Conservation (phyloP, 2,329 filamentous ascomycete species). For the Ophiostoma angusticollis region DNA sequence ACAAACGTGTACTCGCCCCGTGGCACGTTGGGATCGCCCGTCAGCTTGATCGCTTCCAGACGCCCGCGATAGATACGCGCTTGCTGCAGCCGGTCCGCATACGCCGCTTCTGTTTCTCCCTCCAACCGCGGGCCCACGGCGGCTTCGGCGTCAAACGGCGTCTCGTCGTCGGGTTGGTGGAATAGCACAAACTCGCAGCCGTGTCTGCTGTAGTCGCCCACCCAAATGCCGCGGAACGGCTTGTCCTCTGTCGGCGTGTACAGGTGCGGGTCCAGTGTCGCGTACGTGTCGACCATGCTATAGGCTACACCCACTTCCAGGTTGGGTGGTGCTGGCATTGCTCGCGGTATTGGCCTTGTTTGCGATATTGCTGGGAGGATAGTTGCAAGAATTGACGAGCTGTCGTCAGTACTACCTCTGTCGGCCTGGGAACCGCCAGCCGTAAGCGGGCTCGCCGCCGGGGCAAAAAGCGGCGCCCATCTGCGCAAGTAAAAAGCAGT, state of each 20-base stretch:
- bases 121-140: conserved; percentile 23
- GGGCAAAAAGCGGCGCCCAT: conserved; percentile 61
- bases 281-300: conserved; percentile 49
- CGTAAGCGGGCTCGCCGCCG: too few relatives aligned
- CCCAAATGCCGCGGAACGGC: conserved; percentile 84
- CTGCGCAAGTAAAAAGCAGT: conserved; percentile 59
- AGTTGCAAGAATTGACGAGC: too few relatives aligned
- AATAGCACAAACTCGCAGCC: conserved; percentile 81
- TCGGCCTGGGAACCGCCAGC: too few relatives aligned
- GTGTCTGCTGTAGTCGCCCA: conserved; percentile 78
- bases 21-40: conserved; percentile 81
- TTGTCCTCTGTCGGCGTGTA: conserved; percentile 72
- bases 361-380: too few relatives aligned
- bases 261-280: conserved; percentile 57
- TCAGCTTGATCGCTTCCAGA: conserved; percentile 78
- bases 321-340: background rate
- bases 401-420: too few relatives aligned
- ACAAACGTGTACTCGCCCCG: conserved; percentile 75
- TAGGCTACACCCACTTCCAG: too few relatives aligned
- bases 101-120: conserved; percentile 33
- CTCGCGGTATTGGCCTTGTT: too few relatives aligned
- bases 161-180: conserved; percentile 48
- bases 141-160: conserved; percentile 25
- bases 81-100: conserved; percentile 30
- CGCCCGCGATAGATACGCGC: conserved; percentile 48